phyloP scores from a whole-genome alignment of 176 grass and related monocot genomes.

The Oryza meridionalis region DNA sequence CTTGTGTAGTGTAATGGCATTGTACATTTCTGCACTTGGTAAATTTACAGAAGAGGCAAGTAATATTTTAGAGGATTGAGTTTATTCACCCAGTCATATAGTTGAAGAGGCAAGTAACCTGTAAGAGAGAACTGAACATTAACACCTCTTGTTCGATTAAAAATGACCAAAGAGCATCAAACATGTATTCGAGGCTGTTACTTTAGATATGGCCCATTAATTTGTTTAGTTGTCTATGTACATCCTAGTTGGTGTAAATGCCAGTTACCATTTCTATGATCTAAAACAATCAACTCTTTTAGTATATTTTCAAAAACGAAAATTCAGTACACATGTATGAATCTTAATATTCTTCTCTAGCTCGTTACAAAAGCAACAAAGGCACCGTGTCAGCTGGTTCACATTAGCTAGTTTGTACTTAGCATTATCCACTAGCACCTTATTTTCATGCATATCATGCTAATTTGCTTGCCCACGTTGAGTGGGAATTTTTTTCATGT shows the following conservation, averaged over 20 bases:
- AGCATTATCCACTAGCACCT: neutral
- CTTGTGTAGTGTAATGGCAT: conserved; percentile 2
- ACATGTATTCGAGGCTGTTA: neutral
- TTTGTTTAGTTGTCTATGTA: neutral
- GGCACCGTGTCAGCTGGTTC: neutral
- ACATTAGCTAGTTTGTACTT: neutral
- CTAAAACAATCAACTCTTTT: neutral
- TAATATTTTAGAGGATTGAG: neutral
- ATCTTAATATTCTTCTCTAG: neutral
- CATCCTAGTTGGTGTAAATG: neutral
- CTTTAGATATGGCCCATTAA: neutral
- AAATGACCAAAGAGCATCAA: neutral
- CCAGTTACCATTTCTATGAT: neutral
- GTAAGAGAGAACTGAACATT: neutral
- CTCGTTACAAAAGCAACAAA: neutral
- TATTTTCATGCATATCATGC: conserved; percentile 6
- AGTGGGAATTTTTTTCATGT: neutral
- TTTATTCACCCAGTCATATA: neutral
- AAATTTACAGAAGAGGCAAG: neutral
- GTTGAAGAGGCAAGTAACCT: conserved; percentile 1
- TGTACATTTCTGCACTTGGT: neutral
- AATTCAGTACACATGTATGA: neutral
- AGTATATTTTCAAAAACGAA: neutral
- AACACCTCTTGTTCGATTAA: neutral
- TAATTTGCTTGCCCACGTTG: neutral